These are phyloP conservation scores for Aspergillus intermedius DNA, from an alignment of 2,329 filamentous ascomycete genomes.

Conservation along the genomic window DNA sequence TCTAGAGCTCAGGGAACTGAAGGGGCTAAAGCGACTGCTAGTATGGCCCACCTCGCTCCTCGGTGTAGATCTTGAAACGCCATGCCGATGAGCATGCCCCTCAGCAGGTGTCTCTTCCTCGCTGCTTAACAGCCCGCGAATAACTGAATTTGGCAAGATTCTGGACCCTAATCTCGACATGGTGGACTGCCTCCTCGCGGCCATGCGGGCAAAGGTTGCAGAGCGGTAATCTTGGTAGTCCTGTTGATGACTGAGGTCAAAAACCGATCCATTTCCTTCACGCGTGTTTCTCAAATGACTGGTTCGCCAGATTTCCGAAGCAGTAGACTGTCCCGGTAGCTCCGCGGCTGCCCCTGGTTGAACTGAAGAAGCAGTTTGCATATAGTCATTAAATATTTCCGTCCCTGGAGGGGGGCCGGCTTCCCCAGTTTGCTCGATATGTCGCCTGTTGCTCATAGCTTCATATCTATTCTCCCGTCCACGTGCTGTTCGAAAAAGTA, in stretches of 20 bases:
- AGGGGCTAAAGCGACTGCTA: slow-evolving; percentile 34
- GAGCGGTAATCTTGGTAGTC: slow-evolving; percentile 26
- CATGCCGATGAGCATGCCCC: slow-evolving; percentile 39
- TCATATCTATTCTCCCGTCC: slow-evolving; percentile 25
- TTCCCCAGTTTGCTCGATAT: slow-evolving; percentile 21
- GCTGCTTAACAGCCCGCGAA: slow-evolving; percentile 38
- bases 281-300: slow-evolving; percentile 28
- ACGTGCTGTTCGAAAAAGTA: slow-evolving; percentile 15
- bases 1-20: slow-evolving; percentile 33
- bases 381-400: slow-evolving; percentile 10
- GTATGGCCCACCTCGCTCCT: slow-evolving; percentile 29
- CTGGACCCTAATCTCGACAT: slow-evolving; percentile 45
- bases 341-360: slow-evolving; percentile 8
- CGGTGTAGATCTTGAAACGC: slow-evolving; percentile 32
- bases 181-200: slow-evolving; percentile 38
- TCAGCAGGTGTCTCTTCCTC: slow-evolving; percentile 42
- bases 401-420: slow-evolving; percentile 10
- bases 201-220: slow-evolving; percentile 28
- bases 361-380: slow-evolving; percentile 9
- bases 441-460: slow-evolving; percentile 27
- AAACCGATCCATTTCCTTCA: slow-evolving; percentile 31
- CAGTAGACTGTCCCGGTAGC: slow-evolving; percentile 15
- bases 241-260: slow-evolving; percentile 23
- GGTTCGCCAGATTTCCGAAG: slow-evolving; percentile 6
- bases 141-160: slow-evolving; percentile 42